Evolutionary conservation across 164 flowering plant species (phyloP), one percentile per base, ranked within the genome.

Genomic region (Vitis cinerea): DNA sequence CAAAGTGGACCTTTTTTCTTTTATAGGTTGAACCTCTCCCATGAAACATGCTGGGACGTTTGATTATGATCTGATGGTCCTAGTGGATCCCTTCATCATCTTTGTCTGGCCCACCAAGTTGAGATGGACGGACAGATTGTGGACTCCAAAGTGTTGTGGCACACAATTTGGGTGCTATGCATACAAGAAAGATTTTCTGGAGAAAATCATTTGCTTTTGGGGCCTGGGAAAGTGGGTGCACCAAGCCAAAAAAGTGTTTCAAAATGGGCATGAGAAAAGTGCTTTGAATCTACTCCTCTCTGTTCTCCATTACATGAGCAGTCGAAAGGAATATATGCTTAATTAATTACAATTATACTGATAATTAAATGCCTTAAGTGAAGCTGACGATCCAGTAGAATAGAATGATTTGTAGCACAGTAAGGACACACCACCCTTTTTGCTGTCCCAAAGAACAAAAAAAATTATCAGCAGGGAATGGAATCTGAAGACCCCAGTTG

Each of bases 401-500:
- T 37, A 37, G 4, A 37, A 37, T 61, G 50, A 10, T 31, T 66
- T 66, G 13, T 29, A 11, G 3, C 49, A 51, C 15, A 10, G 10
- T 37, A 0, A 37, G 44, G 44, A 37, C 44, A 37, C 4, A 6
- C 44, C 44, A 3, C 44, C 44, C 44, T 37, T 37, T 31, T 37
- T 37, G 44, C 44, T 3, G 44, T 37, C 7, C 27, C 27, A 23
- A 23, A 23, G 27, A 23, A 23, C 27, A 37, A 37, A 19, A 17
- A 16, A 31, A 52, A 15, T 50, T 2, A 48, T 14, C 50, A 50
- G 50, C 65, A 23, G 10, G 50, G 57, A 51, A 50, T 48, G 66
- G 67, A 59, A 49, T 71, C 55, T 52, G 50, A 31, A 16, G 44
- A 15, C 11, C 56, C 64, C 30, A 59, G 67, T 66, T 61, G 54